Evolutionary conservation across 306 rosid species (phyloP).

Genomic region (Trifolium dubium): DNA sequence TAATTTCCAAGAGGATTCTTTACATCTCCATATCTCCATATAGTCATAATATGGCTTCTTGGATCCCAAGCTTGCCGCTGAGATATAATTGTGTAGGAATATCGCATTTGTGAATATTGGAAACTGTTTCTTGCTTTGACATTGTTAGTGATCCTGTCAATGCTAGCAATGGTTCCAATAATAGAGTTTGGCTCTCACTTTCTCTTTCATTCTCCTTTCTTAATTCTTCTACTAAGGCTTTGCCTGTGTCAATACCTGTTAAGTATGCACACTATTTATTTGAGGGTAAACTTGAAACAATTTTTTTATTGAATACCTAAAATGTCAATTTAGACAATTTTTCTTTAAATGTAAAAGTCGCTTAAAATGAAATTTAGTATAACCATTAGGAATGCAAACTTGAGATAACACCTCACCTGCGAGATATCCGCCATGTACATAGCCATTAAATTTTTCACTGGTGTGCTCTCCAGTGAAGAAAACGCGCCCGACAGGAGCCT

Average conservation of each 20-base stretch:
- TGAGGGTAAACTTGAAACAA: neutral
- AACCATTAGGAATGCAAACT: neutral
- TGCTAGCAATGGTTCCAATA: slow-evolving; percentile 78
- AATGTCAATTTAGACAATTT: neutral
- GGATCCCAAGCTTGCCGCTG: slow-evolving; percentile 64
- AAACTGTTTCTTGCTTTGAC: slow-evolving; percentile 64
- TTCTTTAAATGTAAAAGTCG: neutral
- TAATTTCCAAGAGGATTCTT: slow-evolving; percentile 30
- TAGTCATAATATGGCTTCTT: slow-evolving; percentile 66
- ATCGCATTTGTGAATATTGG: slow-evolving; percentile 78
- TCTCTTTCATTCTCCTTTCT: slow-evolving; percentile 64
- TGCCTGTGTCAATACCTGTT: slow-evolving; percentile 85
- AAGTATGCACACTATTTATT: neutral
- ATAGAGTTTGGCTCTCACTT: slow-evolving; percentile 56
- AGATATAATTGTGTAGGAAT: slow-evolving; percentile 78
- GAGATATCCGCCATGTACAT: slow-evolving; percentile 92
- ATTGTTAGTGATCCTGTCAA: slow-evolving; percentile 66
- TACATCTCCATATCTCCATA: slow-evolving; percentile 43
- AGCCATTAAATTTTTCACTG: slow-evolving; percentile 82
- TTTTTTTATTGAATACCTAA: neutral
- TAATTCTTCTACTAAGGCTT: slow-evolving; percentile 72
- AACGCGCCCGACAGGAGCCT: slow-evolving; percentile 85
- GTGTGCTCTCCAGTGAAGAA: slow-evolving; percentile 95
- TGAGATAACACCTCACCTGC: slow-evolving; percentile 54
- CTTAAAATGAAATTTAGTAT: neutral